A percentile compares a stretch with the other conserved stretches of the same genome.
Conservation (phyloP, 1,284 basidiomycete species). For the Ustilago nuda region DNA sequence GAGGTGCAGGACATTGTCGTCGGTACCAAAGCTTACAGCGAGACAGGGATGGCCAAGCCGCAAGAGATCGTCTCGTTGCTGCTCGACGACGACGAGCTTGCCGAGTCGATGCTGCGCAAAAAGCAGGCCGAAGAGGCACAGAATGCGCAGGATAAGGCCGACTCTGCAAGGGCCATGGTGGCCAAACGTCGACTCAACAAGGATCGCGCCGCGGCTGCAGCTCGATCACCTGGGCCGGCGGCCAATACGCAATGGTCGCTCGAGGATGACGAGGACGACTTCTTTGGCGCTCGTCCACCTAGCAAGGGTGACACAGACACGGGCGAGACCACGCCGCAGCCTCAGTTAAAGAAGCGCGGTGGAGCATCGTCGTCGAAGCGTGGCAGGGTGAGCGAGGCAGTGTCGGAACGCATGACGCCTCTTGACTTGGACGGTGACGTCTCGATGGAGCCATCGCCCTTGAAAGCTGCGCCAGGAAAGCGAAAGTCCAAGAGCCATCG, state of each 20-base stretch:
- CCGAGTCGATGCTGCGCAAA: conserved; percentile 67
- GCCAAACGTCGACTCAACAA: conserved; percentile 61
- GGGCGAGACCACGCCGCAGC: conserved; percentile 51
- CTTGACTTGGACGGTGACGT: conserved; percentile 32
- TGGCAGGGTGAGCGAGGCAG: conserved; percentile 34
- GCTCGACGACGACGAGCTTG: conserved; percentile 86
- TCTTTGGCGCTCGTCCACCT: conserved; percentile 61
- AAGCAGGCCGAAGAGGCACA: conserved; percentile 68
- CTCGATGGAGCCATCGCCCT: conserved; percentile 26
- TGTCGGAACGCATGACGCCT: conserved; percentile 42
- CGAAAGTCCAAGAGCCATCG: conserved; percentile 52
- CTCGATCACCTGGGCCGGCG: conserved; percentile 26
- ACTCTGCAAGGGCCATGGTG: conserved; percentile 63
- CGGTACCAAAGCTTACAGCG: conserved; percentile 83
- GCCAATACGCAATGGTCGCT: conserved; percentile 57
- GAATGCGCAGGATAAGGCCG: conserved; percentile 65
- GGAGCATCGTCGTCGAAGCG: conserved; percentile 22
- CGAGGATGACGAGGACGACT: conserved; percentile 69
- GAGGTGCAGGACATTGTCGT: conserved; percentile 93
- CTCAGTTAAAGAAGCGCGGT: conserved; percentile 32
- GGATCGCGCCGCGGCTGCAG: conserved; percentile 50
- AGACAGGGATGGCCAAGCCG: conserved; percentile 80
- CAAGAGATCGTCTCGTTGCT: conserved; percentile 97
- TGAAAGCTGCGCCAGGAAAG: conserved; percentile 22
- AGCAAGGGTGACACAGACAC: conserved; percentile 45